A percentile compares a stretch with the other conserved stretches of the same genome.
These are phyloP conservation scores for Aleurites moluccanus DNA, from an alignment of 441 rosid genomes.

Conservation along the genomic window DNA sequence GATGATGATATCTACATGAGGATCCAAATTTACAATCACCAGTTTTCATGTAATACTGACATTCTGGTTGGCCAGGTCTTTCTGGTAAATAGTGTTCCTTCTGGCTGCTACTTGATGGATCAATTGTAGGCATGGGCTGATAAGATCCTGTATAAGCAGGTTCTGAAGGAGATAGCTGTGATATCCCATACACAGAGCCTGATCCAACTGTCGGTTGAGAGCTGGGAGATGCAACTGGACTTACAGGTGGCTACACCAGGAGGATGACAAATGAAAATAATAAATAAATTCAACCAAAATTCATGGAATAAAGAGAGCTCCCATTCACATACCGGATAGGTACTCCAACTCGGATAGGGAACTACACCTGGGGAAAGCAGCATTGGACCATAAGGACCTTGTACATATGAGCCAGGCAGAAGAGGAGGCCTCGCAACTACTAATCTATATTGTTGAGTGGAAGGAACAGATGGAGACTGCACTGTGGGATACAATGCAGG, in stretches of 20 bases:
- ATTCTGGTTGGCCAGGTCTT: conserved; percentile 89
- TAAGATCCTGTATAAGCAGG: conserved; percentile 64
- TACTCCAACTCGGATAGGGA: conserved; percentile 71
- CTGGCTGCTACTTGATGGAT: conserved; percentile 52
- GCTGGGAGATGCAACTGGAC: conserved; percentile 61
- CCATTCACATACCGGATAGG: conserved; percentile 59
- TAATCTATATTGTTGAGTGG: conserved; percentile 73
- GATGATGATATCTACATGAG: conserved; percentile 90
- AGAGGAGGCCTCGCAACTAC: conserved; percentile 80
- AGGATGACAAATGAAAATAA: conserved; percentile 8
- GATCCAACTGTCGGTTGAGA: conserved; percentile 62
- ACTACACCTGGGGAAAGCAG: conserved; percentile 74
- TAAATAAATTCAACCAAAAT: not conserved
- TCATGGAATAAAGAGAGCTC: conserved; percentile 8
- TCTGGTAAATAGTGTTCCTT: conserved; percentile 71
- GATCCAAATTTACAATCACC: conserved; percentile 95
- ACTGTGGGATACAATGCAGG: conserved; percentile 51
- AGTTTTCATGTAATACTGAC: conserved; percentile 84
- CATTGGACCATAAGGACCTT: conserved; percentile 69
- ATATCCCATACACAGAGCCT: conserved; percentile 61
- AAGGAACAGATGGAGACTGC: conserved; percentile 64
- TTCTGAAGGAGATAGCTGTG: conserved; percentile 71
- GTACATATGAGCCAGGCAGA: conserved; percentile 65
- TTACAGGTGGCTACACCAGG: conserved; percentile 51
- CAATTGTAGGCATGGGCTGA: conserved; percentile 46